Evolutionary conservation across 1,139 yeast genomes (phyloP), one percentile per base, ranked within the genome.

Genomic region (Yamadazyma dendronema): DNA sequence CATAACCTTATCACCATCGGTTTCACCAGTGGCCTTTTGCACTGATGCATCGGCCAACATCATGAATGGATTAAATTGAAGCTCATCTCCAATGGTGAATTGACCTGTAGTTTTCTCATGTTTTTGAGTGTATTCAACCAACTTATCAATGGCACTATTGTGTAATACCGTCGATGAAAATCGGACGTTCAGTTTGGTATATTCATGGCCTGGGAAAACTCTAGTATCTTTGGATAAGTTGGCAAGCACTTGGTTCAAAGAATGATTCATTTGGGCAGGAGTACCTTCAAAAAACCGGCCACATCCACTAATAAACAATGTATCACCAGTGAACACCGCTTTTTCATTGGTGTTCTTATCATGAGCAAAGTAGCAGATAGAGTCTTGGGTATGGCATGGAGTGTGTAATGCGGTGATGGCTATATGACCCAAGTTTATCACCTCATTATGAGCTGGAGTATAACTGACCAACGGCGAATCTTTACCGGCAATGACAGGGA

Each of bases 301-400:
- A 58, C 97, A 90, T 1, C 99, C 99, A 35, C 94, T 88, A 35
- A 77, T 86, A 62, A 92, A 94, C 36, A 92, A 67, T 0, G 98
- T 92, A 60, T 92, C 99, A 8, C 99, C 99, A 0, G 97, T 88
- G 61, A 92, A 88, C 2, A 92, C 90, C 1, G 84, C 92, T 46
- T 69, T 72, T 48, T 89, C 78, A 24, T 69, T 70, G n/a, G n/a
- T n/a, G 1, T 88, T 78, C 25, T 63, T 61, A 10, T 60, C 97
- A 36, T 67, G 68, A 0, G 78, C 87, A 50, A 63, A 85, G 62
- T 88, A 92, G 57, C 97, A 90, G 41, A 92, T 85, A 4, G 95
- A 86, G 59, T 94, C 98, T 59, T 85, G 95, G 0, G 99, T 92
- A 57, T 92, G 99, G 57, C 99, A 92, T 1, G 99, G 98, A 1